Percentiles rank a stretch among this genome's conserved stretches.
Evolutionary conservation across 2,329 filamentous ascomycete genomes (phyloP).

Genomic region (Metarhizium album): DNA sequence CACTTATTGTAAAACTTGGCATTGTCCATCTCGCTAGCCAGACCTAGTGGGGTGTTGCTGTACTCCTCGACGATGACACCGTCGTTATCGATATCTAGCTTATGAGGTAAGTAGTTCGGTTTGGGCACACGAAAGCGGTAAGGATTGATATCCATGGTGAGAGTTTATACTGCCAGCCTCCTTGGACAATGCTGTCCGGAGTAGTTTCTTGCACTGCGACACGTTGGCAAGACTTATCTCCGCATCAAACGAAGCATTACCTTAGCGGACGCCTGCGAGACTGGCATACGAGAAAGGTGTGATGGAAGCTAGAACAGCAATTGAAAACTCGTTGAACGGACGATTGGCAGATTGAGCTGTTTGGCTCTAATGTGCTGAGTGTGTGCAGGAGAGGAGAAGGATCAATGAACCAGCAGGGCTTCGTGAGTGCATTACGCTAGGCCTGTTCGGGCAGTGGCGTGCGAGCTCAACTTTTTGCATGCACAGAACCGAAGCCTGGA

Average conservation of each 20-base stretch:
- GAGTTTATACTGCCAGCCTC: neutral
- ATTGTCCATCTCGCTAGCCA: constrained; percentile 42
- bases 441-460: neutral
- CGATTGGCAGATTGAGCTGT: neutral
- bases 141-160: constrained; percentile 28
- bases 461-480: too few species aligned
- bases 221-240: neutral
- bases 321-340: neutral
- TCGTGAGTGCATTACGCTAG: neutral
- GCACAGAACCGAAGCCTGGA: too few species aligned
- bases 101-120: constrained; percentile 50
- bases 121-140: constrained; percentile 45
- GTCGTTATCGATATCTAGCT: constrained; percentile 39
- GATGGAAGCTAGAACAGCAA: neutral
- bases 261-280: neutral
- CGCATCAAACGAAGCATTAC: neutral
- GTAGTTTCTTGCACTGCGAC: neutral
- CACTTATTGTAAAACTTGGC: constrained; percentile 46
- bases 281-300: neutral
- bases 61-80: constrained; percentile 42
- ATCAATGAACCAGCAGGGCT: neutral
- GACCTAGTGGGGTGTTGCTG: constrained; percentile 35
- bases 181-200: neutral
- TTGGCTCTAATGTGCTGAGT: neutral
- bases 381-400: neutral